phyloP scores from a whole-genome alignment of 2,329 filamentous ascomycete species.

The Fusarium odoratissimum region DNA sequence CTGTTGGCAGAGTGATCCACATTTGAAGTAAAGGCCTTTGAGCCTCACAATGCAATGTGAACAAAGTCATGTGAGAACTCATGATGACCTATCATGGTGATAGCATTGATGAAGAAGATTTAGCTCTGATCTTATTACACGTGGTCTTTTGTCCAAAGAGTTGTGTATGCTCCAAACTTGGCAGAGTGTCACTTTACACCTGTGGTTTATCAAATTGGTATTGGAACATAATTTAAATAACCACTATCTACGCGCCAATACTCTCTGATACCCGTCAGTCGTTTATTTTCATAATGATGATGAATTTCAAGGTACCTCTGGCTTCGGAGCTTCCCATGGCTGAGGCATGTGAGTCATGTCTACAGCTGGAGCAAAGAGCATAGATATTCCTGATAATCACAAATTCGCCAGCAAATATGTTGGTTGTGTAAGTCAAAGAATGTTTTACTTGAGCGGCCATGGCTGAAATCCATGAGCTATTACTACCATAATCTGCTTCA shows the following conservation, averaged over 20 bases:
- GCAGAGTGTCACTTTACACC: not conserved
- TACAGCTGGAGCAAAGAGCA: fast-evolving
- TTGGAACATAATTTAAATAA: not conserved
- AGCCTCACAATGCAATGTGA: not conserved
- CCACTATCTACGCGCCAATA: not conserved
- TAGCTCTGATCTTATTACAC: fast-evolving
- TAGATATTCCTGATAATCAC: not conserved
- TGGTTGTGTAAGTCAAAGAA: not conserved
- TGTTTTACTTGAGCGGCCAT: not conserved
- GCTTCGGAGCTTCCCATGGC: too few species aligned
- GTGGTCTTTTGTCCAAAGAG: too few species aligned
- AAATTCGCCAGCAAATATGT: not conserved
- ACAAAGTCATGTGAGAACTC: slow-evolving; percentile 3
- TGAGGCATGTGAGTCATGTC: not conserved
- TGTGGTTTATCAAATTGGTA: not conserved
- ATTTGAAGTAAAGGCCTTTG: not conserved
- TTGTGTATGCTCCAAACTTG: not conserved
- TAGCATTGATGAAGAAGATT: not conserved
- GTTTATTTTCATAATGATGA: not conserved
- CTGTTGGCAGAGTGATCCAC: slow-evolving; percentile 5
- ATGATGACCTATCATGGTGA: not conserved
- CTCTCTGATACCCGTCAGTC: too few species aligned
- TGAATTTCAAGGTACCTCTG: too few species aligned
- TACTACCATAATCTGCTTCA: not conserved
- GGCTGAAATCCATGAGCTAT: too few species aligned